Conservation (phyloP, 2,329 filamentous ascomycete genomes). For the Trichoderma citrinoviride region DNA sequence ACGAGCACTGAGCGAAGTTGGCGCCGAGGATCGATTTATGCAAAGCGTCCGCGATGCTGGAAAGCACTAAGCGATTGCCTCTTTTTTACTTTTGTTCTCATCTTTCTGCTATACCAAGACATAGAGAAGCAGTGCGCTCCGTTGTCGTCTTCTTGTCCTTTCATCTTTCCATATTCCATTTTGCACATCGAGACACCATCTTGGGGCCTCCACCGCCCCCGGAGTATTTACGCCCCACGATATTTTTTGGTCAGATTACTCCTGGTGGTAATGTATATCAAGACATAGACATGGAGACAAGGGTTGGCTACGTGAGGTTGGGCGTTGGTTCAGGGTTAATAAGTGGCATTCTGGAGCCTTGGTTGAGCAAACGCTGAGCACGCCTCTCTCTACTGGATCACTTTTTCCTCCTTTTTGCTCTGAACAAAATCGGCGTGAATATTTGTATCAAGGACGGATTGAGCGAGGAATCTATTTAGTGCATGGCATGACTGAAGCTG, state of each 20-base stretch:
- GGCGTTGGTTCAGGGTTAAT: conserved; percentile 24
- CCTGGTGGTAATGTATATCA: conserved; percentile 30
- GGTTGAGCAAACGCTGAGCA: conserved; percentile 11
- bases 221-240: conserved; percentile 11
- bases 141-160: background rate
- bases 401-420: background rate
- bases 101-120: background rate
- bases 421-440: conserved; percentile 6
- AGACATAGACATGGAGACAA: conserved; percentile 23
- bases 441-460: background rate
- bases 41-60: conserved; percentile 37
- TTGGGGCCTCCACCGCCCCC: background rate
- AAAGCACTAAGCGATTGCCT: conserved; percentile 29
- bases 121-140: background rate
- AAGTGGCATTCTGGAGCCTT: background rate
- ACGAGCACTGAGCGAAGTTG: conserved; percentile 40
- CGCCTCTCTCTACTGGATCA: background rate
- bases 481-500: conserved; percentile 4
- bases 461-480: conserved; percentile 6
- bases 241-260: conserved; percentile 20
- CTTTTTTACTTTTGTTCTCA: background rate
- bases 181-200: conserved; percentile 12
- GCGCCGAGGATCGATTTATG: conserved; percentile 48
- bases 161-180: background rate
- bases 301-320: conserved; percentile 16